A percentile compares a stretch with the other conserved stretches of the same genome.
These are phyloP conservation scores for Cucumis hystrix DNA, from an alignment of 306 rosid genomes.

Conservation along the genomic window DNA sequence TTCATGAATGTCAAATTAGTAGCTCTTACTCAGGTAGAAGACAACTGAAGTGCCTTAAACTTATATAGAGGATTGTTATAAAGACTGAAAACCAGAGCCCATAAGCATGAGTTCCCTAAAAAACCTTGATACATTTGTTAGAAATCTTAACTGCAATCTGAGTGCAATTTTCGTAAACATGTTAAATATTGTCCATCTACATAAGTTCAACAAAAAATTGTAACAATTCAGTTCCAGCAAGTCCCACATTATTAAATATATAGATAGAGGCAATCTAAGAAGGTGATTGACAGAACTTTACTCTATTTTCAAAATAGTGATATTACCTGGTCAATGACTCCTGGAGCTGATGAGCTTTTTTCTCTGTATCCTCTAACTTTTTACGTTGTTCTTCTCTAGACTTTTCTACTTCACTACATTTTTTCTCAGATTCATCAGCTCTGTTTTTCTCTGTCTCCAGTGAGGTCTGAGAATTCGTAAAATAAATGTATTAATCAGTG, in stretches of 20 bases:
- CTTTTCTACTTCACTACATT: conserved; percentile 58
- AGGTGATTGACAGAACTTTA: not conserved
- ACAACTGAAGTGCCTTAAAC: not conserved
- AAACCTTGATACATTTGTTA: not conserved
- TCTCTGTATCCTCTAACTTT: conserved; percentile 66
- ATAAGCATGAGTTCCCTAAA: not conserved
- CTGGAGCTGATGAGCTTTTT: conserved; percentile 77
- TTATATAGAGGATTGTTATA: not conserved
- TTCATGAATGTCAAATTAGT: conserved; percentile 8
- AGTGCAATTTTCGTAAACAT: not conserved
- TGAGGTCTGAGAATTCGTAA: conserved; percentile 60
- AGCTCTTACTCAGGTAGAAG: conserved; percentile 1
- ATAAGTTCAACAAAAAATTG: not conserved
- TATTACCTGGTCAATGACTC: conserved; percentile 90
- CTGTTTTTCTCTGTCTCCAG: conserved; percentile 54
- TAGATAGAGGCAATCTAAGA: conserved; percentile 10
- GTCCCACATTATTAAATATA: conserved; percentile 24
- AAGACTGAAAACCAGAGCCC: not conserved
- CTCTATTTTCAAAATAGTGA: conserved; percentile 20
- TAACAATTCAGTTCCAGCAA: not conserved
- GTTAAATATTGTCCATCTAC: not conserved
- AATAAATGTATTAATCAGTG: conserved; percentile 34
- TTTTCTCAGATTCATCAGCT: conserved; percentile 43
- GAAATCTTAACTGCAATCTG: not conserved
- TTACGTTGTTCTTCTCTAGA: conserved; percentile 61